A percentile compares a stretch with the other conserved stretches of the same genome.
These are phyloP conservation scores for Colletotrichum sp. DNA, from an alignment of 2,329 filamentous ascomycete genomes.

Conservation along the genomic window DNA sequence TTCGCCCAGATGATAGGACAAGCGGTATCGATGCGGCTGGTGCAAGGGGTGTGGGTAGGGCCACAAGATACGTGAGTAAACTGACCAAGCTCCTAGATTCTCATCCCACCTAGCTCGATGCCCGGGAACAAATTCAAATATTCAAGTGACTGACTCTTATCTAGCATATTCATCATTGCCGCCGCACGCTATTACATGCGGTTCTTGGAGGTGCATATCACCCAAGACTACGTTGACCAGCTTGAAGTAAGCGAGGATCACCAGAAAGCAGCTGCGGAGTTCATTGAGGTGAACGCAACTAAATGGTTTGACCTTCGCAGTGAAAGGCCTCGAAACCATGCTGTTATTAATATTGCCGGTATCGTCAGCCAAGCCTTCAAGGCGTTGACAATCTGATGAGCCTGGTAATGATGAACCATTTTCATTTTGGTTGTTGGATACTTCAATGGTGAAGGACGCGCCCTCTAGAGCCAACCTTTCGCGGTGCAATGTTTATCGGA, in stretches of 20 bases:
- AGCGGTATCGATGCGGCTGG: neutral
- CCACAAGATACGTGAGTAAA: neutral
- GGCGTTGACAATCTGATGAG: neutral
- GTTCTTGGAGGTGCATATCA: neutral
- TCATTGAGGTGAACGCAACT: neutral
- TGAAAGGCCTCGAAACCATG: neutral
- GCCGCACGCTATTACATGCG: neutral
- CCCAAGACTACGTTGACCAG: neutral
- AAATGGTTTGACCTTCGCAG: neutral
- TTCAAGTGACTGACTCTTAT: neutral
- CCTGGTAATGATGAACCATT: neutral
- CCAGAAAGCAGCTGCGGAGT: neutral
- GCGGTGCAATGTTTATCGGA: no score
- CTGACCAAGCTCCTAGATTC: neutral
- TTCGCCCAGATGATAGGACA: neutral
- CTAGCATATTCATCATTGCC: neutral
- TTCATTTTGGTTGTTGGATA: neutral
- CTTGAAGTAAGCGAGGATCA: neutral
- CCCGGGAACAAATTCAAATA: neutral
- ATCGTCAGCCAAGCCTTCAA: neutral
- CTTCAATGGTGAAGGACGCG: no score
- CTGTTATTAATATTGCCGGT: neutral
- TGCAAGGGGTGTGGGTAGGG: neutral
- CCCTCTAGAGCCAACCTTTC: no score
- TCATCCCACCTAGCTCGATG: neutral